A percentile compares a stretch with the other conserved stretches of the same genome.
Evolutionary conservation across 805 yeast genomes (phyloP).

Genomic region (Limtongia smithiae): DNA sequence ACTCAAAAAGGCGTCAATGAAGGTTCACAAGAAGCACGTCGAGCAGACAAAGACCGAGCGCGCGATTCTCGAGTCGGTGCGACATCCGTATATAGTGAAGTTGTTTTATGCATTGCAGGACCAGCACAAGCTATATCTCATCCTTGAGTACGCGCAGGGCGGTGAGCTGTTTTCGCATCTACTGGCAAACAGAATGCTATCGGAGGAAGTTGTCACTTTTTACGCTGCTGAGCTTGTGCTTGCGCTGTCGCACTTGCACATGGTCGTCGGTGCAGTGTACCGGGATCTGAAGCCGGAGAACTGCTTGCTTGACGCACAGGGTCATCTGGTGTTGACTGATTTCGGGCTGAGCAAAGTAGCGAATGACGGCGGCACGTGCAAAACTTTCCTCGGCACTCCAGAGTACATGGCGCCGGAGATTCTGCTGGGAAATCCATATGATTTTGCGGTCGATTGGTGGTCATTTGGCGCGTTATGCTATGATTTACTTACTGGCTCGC

Average conservation of each 20-base stretch:
- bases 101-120: conserved; percentile 83
- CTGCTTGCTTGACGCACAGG: conserved; percentile 70
- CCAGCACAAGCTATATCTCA: conserved; percentile 63
- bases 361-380: conserved; percentile 44
- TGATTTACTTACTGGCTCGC: conserved; percentile 79
- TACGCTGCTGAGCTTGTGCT: conserved; percentile 78
- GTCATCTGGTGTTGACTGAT: conserved; percentile 80
- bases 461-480: conserved; percentile 77
- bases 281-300: conserved; percentile 89
- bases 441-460: conserved; percentile 86
- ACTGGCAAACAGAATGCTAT: conserved; percentile 45
- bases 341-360: conserved; percentile 65
- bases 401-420: conserved; percentile 92
- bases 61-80: conserved; percentile 63
- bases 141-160: conserved; percentile 81
- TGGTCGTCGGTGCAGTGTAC: conserved; percentile 71
- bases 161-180: conserved; percentile 76
- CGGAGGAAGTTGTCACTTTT: conserved; percentile 62
- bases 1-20: conserved; percentile 72
- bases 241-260: conserved; percentile 71
- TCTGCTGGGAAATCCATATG: conserved; percentile 70
- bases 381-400: conserved; percentile 68
- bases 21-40: conserved; percentile 54
- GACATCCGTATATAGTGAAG: conserved; percentile 79
- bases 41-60: conserved; percentile 80